Base-by-base conservation (phyloP, 192 early-diverging fungal species). In the Gryganskiella cystojenkinii region DNA sequence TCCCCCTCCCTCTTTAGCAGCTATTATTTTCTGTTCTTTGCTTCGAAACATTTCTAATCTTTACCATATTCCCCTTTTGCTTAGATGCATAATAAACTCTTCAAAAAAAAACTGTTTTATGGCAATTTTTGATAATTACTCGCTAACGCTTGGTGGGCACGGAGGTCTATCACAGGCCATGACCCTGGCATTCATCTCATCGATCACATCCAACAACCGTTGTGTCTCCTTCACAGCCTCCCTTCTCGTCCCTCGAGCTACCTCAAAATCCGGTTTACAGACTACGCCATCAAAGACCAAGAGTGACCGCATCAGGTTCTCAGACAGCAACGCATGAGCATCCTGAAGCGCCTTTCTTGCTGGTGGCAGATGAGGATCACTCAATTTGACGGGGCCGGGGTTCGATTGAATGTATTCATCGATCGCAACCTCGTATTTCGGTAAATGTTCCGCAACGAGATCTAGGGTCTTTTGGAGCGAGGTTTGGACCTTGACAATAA, bases 281-380 rank as follows among this genome's bases (percentile, higher is more conserved):
- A 80, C 82, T 20, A 95, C 89, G 1, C 87, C 84, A 78, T 96
- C 95, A 44, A 95, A 79, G 53, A 90, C 84, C 11, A 96, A 67
- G 35, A 96, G 64, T 3, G 83, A 72, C 84, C 95, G 92, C 86
- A 95, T 87, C 27, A 96, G 75, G 44, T 84, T 71, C 80, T 96
- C 95, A 45, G 87, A 87, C 14, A 90, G 63, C 30, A 83, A 78
- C 28, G 80, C 74, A 55, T 93, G 90, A 22, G 83, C 67, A 47
- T 95, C 92, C 20, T 86, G 46, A 6, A 95, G 78, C 42, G 86
- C 20, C 42, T 78, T 78, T 22, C 54, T 51, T 3, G 74, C 55
- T 13, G 81, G 59, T 25, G 80, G 42, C 31, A 56, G 40, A 17
- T 37, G 70, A n/a, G 28, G 82, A 88, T 47, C 74, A 52, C 14